Evolutionary conservation across 2,329 filamentous ascomycete species (phyloP).

Genomic region (Diaporthe helianthi): DNA sequence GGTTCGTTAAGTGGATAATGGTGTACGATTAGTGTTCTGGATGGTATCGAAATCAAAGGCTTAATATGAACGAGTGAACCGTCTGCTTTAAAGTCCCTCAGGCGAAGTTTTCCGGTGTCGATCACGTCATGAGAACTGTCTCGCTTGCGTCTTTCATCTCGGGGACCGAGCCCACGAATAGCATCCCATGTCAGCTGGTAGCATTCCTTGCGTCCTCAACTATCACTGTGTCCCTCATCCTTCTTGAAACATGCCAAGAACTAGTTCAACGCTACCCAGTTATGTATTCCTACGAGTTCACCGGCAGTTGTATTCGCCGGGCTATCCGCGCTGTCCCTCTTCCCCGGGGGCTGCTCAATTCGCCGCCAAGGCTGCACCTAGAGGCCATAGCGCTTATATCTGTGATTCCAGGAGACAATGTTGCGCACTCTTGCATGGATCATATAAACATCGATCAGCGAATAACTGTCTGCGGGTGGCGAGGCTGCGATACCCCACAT

Average conservation of each 20-base stretch:
- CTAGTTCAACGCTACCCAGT: too few relatives aligned
- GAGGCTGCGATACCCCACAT: not conserved
- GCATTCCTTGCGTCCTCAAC: not conserved
- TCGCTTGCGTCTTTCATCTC: not conserved
- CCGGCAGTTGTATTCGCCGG: not conserved
- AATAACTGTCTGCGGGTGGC: not conserved
- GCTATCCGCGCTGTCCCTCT: too few relatives aligned
- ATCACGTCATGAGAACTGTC: not conserved
- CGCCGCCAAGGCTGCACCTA: not conserved
- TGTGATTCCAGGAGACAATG: not conserved
- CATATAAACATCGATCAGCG: not conserved
- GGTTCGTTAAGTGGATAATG: not conserved
- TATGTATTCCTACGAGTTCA: not conserved
- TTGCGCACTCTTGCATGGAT: not conserved
- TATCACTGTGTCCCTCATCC: not conserved
- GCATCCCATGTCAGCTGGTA: not conserved
- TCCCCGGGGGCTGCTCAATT: not conserved
- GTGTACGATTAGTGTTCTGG: too few relatives aligned
- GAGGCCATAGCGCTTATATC: not conserved
- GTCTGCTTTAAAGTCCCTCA: not conserved
- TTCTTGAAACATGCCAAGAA: not conserved
- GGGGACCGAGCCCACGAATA: not conserved
- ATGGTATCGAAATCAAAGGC: not conserved
- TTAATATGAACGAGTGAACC: too few relatives aligned
- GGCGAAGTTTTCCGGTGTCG: fast-evolving